phyloP scores from a whole-genome alignment of 148 eudicot species.

The Rhododendron simsii region DNA sequence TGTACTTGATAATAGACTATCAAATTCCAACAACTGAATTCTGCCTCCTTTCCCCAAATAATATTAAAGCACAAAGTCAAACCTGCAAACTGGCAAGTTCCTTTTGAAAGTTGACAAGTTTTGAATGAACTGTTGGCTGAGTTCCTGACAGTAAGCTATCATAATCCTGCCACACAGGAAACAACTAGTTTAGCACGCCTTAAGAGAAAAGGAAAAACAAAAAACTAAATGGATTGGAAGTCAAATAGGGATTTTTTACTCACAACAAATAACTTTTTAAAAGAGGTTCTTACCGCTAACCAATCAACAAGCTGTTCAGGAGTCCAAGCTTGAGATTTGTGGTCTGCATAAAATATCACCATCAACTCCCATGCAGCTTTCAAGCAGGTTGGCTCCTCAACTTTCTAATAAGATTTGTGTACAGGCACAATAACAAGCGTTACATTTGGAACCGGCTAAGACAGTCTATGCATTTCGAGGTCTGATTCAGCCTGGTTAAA shows the following conservation, averaged over 20 bases:
- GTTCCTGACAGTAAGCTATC: constrained; percentile 54
- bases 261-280: constrained; percentile 3
- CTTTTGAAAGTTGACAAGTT: constrained; percentile 68
- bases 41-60: background rate
- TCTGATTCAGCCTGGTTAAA: background rate
- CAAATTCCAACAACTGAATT: background rate
- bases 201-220: background rate
- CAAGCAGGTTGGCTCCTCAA: constrained; percentile 63
- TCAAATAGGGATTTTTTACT: background rate
- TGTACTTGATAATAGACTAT: background rate
- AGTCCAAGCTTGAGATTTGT: constrained; percentile 75
- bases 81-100: constrained; percentile 68
- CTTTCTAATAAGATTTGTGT: constrained; percentile 30
- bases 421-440: background rate
- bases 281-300: constrained; percentile 69
- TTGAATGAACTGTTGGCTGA: constrained; percentile 57
- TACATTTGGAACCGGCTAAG: background rate
- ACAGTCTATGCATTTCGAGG: background rate
- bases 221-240: background rate
- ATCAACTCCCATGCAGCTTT: constrained; percentile 98
- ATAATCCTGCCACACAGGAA: constrained; percentile 49
- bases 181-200: constrained; percentile 3
- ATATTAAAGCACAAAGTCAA: constrained; percentile 6
- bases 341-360: constrained; percentile 87
- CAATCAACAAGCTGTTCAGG: constrained; percentile 93